phyloP scores from a whole-genome alignment of 768 basidiomycete species.

The Leccinum subgranulosum region DNA sequence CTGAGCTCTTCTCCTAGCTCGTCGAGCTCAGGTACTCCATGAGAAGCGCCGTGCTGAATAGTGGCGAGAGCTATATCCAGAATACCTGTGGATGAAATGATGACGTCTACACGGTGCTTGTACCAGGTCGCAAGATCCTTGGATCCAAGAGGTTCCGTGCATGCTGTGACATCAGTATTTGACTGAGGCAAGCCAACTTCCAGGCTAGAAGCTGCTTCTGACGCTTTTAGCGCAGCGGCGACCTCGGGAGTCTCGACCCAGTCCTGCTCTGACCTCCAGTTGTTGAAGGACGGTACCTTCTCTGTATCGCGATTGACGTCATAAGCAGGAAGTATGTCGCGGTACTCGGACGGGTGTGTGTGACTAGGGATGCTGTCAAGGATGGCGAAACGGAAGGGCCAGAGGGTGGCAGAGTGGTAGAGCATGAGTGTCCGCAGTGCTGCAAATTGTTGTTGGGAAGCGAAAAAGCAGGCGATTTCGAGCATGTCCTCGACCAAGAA shows the following conservation, averaged over 20 bases:
- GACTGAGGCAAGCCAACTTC: slow-evolving; percentile 13
- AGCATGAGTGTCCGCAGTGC: slow-evolving; percentile 57
- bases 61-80: slow-evolving; percentile 75
- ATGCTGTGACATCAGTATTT: slow-evolving; percentile 3
- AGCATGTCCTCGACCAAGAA: slow-evolving; percentile 64
- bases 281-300: slow-evolving; percentile 22
- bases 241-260: slow-evolving; percentile 53
- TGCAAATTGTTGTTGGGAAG: slow-evolving; percentile 55
- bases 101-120: slow-evolving; percentile 52
- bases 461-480: slow-evolving; percentile 60
- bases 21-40: slow-evolving; percentile 74
- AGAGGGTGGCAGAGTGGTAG: slow-evolving; percentile 56
- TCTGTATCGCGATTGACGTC: slow-evolving; percentile 50
- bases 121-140: slow-evolving; percentile 72
- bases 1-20: slow-evolving; percentile 89
- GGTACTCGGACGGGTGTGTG: slow-evolving; percentile 58
- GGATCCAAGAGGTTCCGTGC: slow-evolving; percentile 11
- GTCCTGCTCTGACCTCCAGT: slow-evolving; percentile 55
- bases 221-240: slow-evolving; percentile 38
- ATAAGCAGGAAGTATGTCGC: slow-evolving; percentile 59
- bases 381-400: slow-evolving; percentile 67
- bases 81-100: slow-evolving; percentile 69
- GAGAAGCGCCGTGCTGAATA: slow-evolving; percentile 83
- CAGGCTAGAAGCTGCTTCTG: slow-evolving; percentile 14
- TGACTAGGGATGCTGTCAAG: slow-evolving; percentile 76